Base-by-base conservation (phyloP, 1,284 basidiomycete genomes). In the Puccinia triticina region DNA sequence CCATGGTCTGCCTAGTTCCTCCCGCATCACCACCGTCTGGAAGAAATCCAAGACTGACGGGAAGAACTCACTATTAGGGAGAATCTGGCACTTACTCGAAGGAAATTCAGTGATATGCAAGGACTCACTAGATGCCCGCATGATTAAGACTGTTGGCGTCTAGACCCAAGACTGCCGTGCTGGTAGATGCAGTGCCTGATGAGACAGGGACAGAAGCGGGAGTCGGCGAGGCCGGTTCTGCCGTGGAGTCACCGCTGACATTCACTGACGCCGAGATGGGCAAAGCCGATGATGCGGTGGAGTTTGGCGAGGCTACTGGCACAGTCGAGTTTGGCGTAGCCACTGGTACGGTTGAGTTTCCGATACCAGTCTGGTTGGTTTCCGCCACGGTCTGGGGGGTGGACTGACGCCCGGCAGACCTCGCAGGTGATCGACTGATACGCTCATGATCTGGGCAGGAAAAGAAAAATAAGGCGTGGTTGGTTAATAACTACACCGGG, bases 1-100 rank as follows among this genome's bases (percentile, higher is more conserved):
- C 83, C 83, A 87, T 87, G 53, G 85, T 84, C 61, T 85, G 82
- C 21, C 85, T 71, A 5, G 77, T 81, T 59, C 86, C 86, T 29
- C 86, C 86, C 0, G 72, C 72, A 53, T 75, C 72, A 69, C 80
- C 80, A n/a, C 59, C 73, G 37, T 82, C 80, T 50, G 72, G 80
- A 21, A 82, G 40, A 43, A 81, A 81, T 14, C 79, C 79, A 50
- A 81, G 43, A 40, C 79, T 81, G 23, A 3, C 43, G 34, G 40
- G 4, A 55, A 46, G 29, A 67, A 8, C 40, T 5, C 7, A 67
- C 7, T 34, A 34, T 32, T 29, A 61, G 26, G 59, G 16, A n/a
- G 29, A 61, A 2, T 66, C 16, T 10, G 2, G 32, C 18, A 23
- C 61, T 7, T 18, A 21, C 37, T 14, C 4, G 7, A 37, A 32